These are phyloP conservation scores for Cercophora newfieldiana DNA, from an alignment of 495 filamentous ascomycete species.

Conservation along the genomic window DNA sequence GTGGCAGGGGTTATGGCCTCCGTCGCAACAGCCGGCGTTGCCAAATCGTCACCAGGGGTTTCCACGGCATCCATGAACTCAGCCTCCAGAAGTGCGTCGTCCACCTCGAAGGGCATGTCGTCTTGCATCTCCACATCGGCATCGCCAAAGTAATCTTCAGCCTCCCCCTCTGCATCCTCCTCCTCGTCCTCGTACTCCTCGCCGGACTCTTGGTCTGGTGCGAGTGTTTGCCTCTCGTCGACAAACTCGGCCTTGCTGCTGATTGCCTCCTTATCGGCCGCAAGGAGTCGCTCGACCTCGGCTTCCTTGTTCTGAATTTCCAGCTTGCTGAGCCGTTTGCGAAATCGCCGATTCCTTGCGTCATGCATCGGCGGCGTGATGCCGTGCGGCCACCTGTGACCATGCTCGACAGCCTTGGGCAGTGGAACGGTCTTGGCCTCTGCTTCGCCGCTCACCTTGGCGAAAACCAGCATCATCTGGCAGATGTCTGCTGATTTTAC, in stretches of 20 bases:
- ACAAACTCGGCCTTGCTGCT: constrained; percentile 61
- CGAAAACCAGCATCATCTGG: constrained; percentile 89
- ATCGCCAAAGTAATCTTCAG: constrained; percentile 47
- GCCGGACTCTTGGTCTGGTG: constrained; percentile 49
- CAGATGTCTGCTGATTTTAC: constrained; percentile 93
- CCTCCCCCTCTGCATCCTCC: constrained; percentile 60
- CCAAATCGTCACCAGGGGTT: constrained; percentile 31
- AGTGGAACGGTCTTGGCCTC: constrained; percentile 68
- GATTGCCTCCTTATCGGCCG: constrained; percentile 63
- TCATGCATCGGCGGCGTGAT: constrained; percentile 88
- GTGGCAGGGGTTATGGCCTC: constrained; percentile 45
- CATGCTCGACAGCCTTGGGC: constrained; percentile 62
- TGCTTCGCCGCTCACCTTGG: constrained; percentile 65
- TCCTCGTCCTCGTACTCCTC: constrained; percentile 61
- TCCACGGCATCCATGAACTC: constrained; percentile 34
- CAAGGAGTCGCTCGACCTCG: constrained; percentile 73
- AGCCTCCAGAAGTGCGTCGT: constrained; percentile 44
- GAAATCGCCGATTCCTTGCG: constrained; percentile 80
- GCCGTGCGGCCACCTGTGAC: constrained; percentile 85
- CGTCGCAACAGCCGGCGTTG: constrained; percentile 35
- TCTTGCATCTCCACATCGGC: constrained; percentile 46
- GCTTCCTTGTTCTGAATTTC: constrained; percentile 88
- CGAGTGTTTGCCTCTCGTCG: constrained; percentile 58
- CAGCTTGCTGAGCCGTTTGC: constrained; percentile 75
- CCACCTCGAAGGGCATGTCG: constrained; percentile 22